A percentile compares a stretch with the other conserved stretches of the same genome.
Conservation (phyloP, 2,329 filamentous ascomycete genomes). For the Orbilia oligospora region DNA sequence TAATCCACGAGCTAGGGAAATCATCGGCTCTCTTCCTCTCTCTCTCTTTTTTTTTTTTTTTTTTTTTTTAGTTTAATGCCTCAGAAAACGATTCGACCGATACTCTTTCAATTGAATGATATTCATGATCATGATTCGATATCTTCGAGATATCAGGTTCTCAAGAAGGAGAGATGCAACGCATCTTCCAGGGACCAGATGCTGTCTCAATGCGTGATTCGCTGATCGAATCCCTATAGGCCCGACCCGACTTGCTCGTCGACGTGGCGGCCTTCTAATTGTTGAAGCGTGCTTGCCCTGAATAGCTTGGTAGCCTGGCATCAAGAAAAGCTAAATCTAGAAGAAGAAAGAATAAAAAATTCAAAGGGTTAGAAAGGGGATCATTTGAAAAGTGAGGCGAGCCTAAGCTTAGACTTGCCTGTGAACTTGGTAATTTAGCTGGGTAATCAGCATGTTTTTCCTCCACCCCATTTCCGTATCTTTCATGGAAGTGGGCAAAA, state of each 20-base stretch:
- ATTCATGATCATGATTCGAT: conserved; percentile 40
- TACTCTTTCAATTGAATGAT: conserved; percentile 25
- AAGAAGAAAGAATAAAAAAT: conserved; percentile 48
- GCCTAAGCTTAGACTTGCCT: conserved; percentile 58
- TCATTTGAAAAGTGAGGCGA: conserved; percentile 56
- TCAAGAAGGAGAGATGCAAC: conserved; percentile 43
- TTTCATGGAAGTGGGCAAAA: conserved; percentile 37
- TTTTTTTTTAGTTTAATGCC: conserved; percentile 24
- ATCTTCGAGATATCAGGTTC: conserved; percentile 42
- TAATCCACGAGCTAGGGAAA: conserved; percentile 41
- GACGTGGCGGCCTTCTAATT: conserved; percentile 60
- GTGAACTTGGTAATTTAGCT: conserved; percentile 54
- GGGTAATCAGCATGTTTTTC: conserved; percentile 59
- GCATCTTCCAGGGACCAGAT: conserved; percentile 52
- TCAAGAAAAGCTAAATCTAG: conserved; percentile 46
- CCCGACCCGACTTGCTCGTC: conserved; percentile 50
- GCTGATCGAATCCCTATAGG: conserved; percentile 59
- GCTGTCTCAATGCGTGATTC: conserved; percentile 60
- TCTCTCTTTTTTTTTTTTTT: too few species aligned
- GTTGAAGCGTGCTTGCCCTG: conserved; percentile 52
- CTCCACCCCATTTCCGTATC: conserved; percentile 54
- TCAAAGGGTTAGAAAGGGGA: conserved; percentile 39
- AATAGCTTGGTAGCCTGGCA: conserved; percentile 52
- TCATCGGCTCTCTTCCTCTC: too few species aligned
- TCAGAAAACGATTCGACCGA: conserved; percentile 38